Conservation (phyloP, 257 asterid species). For the Solanum paucissectum region DNA sequence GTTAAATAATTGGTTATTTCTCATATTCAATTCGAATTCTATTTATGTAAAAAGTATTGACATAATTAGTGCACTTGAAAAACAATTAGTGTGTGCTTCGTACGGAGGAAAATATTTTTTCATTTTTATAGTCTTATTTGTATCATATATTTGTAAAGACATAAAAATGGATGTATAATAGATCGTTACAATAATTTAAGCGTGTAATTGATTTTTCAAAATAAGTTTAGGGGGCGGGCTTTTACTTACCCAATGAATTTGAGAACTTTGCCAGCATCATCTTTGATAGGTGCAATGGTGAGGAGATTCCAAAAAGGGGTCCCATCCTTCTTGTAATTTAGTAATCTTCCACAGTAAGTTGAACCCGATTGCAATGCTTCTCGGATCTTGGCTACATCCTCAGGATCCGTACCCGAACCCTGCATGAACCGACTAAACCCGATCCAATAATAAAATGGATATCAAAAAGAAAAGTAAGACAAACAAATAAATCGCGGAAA, state of each 20-base stretch:
- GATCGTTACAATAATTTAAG: too few species aligned
- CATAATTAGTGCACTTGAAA: neutral
- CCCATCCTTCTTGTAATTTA: conserved; percentile 93
- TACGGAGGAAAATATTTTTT: neutral
- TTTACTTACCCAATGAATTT: conserved; percentile 72
- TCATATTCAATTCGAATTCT: neutral
- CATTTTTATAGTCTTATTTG: too few species aligned
- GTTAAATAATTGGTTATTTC: neutral
- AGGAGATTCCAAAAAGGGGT: conserved; percentile 95
- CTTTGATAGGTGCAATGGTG: conserved; percentile 91
- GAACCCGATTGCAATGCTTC: conserved; percentile 55
- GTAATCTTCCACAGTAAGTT: conserved; percentile 77
- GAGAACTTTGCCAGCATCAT: conserved; percentile 74
- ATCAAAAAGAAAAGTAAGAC: neutral
- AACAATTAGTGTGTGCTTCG: neutral
- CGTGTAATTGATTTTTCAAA: too few species aligned
- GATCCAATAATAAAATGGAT: neutral
- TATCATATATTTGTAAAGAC: neutral
- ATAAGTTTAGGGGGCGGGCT: too few species aligned
- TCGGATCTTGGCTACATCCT: conserved; percentile 77
- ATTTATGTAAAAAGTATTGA: neutral
- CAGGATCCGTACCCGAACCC: conserved; percentile 77
- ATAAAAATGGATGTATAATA: too few species aligned
- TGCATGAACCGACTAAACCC: conserved; percentile 78
- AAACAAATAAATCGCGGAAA: neutral